Evolutionary conservation across 129 eudicot species (phyloP).

Genomic region (Gnaphalium uliginosum): DNA sequence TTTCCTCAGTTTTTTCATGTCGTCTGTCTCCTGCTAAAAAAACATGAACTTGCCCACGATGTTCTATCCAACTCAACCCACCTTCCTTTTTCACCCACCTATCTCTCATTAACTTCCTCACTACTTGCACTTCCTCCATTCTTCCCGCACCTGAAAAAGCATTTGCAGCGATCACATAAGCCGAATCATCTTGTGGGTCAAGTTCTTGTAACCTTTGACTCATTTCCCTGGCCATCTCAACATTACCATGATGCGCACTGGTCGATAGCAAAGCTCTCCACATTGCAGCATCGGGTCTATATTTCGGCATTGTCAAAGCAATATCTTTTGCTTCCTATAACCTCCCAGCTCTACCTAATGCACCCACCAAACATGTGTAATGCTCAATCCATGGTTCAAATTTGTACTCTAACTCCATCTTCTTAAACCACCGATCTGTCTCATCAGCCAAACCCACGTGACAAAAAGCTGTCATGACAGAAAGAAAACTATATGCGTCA

Average conservation of each 20-base stretch:
- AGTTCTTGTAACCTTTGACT: slow-evolving; percentile 59
- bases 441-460: slow-evolving; percentile 59
- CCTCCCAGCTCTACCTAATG: slow-evolving; percentile 62
- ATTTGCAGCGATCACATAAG: slow-evolving; percentile 75
- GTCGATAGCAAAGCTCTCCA: slow-evolving; percentile 70
- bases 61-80: slow-evolving; percentile 91
- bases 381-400: slow-evolving; percentile 76
- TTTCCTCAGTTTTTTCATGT: slow-evolving; percentile 57
- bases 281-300: slow-evolving; percentile 73
- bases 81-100: slow-evolving; percentile 62
- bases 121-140: slow-evolving; percentile 56
- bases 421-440: slow-evolving; percentile 59
- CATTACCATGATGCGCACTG: slow-evolving; percentile 46
- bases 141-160: slow-evolving; percentile 51
- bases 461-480: slow-evolving; percentile 65
- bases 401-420: slow-evolving; percentile 49
- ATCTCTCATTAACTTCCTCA: slow-evolving; percentile 70
- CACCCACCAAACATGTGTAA: slow-evolving; percentile 82
- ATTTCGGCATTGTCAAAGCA: slow-evolving; percentile 63
- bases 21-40: slow-evolving; percentile 72
- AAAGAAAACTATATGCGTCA: slow-evolving; percentile 68
- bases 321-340: slow-evolving; percentile 62
- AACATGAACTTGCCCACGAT: slow-evolving; percentile 66
- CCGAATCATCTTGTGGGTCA: slow-evolving; percentile 75
- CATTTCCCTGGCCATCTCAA: slow-evolving; percentile 58